Evolutionary conservation across 2,329 filamentous ascomycete genomes (phyloP), one percentile per base, ranked within the genome.

Genomic region (Xylaria digitata): DNA sequence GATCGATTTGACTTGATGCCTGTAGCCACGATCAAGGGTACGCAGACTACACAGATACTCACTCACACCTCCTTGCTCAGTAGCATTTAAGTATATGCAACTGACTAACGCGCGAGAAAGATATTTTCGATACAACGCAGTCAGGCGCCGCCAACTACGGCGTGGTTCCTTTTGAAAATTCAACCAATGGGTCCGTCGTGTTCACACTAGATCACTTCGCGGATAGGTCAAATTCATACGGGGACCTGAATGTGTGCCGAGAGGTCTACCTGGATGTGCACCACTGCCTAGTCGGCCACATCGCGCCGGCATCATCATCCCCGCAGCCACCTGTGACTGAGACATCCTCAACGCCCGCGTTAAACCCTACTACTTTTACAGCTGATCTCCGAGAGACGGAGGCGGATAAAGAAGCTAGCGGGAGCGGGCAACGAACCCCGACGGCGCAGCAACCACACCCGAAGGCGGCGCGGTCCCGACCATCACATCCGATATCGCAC

Each of bases 101-200:
- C 49, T 50, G 23, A 67, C 13, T 37, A 26, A 13, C 15, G 21
- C n/a, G 21, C 2, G 21, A 13, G 1, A 8, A 57, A 90, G 93
- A 96, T 76, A 89, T 97, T 73, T 97, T 97, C 78, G 84, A 89
- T 57, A 85, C 89, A 17, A 91, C 97, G 6, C 93, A 96, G 75
- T 83, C 84, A 43, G 85, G 87, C 65, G 77, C 82, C 50, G 88
- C 87, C 0, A 80, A 86, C 59, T 90, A 90, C 63, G 96, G 94
- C 72, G 92, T 98, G 37, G 92, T 97, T 1, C 96, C 96, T 6
- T 94, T 97, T 80, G 95, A 98, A 78, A 99, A 99, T 83, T 96
- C 92, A 46, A 95, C 93, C 77, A 97, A 98, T 79, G 96, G 96
- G 75, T 90, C 91, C 61, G 96, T 99, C 56, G 89, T 96, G 63